Percentiles rank a stretch among this genome's conserved stretches.
Evolutionary conservation across 805 yeast genomes (phyloP).

Genomic region (Blastobotrys robertii): DNA sequence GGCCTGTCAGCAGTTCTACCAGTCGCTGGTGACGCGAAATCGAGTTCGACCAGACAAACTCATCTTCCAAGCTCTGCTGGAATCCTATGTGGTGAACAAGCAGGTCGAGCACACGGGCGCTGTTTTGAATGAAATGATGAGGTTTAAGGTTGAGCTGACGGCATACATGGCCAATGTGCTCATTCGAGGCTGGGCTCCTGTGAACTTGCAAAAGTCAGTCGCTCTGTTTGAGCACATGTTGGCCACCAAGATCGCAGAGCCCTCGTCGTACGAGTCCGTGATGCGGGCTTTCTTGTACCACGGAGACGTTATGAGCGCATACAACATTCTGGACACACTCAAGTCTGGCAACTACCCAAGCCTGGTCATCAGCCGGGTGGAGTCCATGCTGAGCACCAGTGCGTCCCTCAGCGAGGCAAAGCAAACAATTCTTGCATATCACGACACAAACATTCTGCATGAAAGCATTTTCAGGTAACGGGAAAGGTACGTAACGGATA

Average conservation of each 20-base stretch:
- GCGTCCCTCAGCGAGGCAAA: not conserved
- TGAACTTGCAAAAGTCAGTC: constrained; percentile 19
- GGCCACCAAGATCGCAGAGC: constrained; percentile 19
- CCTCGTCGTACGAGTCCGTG: constrained; percentile 29
- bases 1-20: constrained; percentile 28
- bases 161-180: constrained; percentile 28
- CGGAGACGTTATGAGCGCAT: constrained; percentile 17
- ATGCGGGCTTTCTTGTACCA: constrained; percentile 24
- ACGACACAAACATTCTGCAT: constrained; percentile 5
- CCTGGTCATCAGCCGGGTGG: constrained; percentile 24
- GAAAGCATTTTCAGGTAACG: constrained; percentile 19
- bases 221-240: constrained; percentile 22
- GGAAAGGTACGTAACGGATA: too few relatives aligned
- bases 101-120: constrained; percentile 20
- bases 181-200: constrained; percentile 28
- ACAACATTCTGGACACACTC: constrained; percentile 19
- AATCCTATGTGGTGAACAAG: constrained; percentile 29
- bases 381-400: constrained; percentile 4
- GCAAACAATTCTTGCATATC: not conserved
- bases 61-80: constrained; percentile 32
- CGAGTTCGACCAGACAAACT: constrained; percentile 29
- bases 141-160: constrained; percentile 23
- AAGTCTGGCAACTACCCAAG: constrained; percentile 19
- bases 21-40: constrained; percentile 20
- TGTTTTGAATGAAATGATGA: constrained; percentile 28